Conservation (phyloP, 2,329 filamentous ascomycete species). For the Periconia sp. region DNA sequence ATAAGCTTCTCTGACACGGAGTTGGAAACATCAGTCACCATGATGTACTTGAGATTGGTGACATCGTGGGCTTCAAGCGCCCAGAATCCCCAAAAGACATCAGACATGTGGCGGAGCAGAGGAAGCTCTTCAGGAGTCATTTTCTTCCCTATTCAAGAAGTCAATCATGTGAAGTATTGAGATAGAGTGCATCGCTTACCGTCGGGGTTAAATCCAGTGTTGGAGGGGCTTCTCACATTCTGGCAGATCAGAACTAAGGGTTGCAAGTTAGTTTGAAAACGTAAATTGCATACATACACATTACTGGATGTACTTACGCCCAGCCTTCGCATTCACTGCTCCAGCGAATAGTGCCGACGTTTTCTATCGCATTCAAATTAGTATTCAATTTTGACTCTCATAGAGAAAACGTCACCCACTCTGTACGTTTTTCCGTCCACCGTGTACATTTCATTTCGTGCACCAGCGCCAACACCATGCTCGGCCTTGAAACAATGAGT, state of each 20-base stretch:
- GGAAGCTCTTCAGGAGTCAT: constrained; percentile 12
- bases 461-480: constrained; percentile 12
- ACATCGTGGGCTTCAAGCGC: constrained; percentile 10
- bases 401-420: not conserved
- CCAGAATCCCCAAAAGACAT: constrained; percentile 25
- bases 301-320: no score
- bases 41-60: constrained; percentile 18
- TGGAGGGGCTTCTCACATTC: not conserved
- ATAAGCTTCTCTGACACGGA: constrained; percentile 17
- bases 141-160: no score
- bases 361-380: no score
- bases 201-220: not conserved
- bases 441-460: no score
- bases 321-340: not conserved
- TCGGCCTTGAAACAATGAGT: constrained; percentile 14
- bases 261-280: no score
- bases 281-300: no score
- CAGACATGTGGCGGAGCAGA: constrained; percentile 13
- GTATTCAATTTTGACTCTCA: no score
- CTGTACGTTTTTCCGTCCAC: constrained; percentile 2
- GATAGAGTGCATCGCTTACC: no score
- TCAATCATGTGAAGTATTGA: no score
- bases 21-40: constrained; percentile 20
- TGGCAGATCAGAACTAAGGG: no score
- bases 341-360: not conserved